phyloP scores from a whole-genome alignment of 306 rosid species.

The Rosa persica region DNA sequence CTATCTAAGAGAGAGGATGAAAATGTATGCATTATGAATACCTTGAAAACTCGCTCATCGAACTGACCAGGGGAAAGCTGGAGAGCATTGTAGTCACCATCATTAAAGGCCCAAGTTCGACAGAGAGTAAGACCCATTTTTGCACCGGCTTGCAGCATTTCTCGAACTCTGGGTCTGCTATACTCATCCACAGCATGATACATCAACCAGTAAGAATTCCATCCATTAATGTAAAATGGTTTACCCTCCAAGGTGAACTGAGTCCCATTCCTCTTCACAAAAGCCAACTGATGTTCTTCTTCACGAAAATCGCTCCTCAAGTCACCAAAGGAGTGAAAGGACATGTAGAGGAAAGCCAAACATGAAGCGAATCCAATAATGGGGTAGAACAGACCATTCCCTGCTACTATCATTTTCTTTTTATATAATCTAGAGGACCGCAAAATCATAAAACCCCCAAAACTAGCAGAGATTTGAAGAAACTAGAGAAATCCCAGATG shows the following conservation, averaged over 20 bases:
- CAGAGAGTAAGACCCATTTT: slow-evolving; percentile 97
- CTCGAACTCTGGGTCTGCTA: slow-evolving; percentile 55
- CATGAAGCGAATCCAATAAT: slow-evolving; percentile 70
- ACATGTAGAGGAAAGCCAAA: slow-evolving; percentile 67
- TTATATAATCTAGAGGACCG: slow-evolving; percentile 14
- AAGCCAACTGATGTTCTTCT: slow-evolving; percentile 43
- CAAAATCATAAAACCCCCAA: slow-evolving; percentile 17
- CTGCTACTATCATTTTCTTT: slow-evolving; percentile 53
- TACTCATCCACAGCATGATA: slow-evolving; percentile 64
- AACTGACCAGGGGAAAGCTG: slow-evolving; percentile 86
- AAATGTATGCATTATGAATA: slow-evolving; percentile 26
- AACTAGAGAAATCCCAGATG: slow-evolving; percentile 32
- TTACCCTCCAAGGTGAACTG: slow-evolving; percentile 70
- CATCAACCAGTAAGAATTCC: slow-evolving; percentile 99
- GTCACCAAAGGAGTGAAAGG: slow-evolving; percentile 49
- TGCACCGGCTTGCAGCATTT: slow-evolving; percentile 67
- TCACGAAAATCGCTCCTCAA: slow-evolving; percentile 36
- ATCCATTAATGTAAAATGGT: slow-evolving; percentile 78
- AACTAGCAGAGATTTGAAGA: slow-evolving; percentile 36
- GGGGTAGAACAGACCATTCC: slow-evolving; percentile 65
- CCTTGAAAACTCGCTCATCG: slow-evolving; percentile 82
- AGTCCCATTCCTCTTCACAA: slow-evolving; percentile 76
- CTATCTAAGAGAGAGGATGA: slow-evolving; percentile 19
- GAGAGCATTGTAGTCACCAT: slow-evolving; percentile 86
- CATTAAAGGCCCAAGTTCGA: slow-evolving; percentile 97